Evolutionary conservation across 2,329 filamentous ascomycete species (phyloP), one percentile per base, ranked within the genome.

Genomic region (Pseudogymnoascus sp.): DNA sequence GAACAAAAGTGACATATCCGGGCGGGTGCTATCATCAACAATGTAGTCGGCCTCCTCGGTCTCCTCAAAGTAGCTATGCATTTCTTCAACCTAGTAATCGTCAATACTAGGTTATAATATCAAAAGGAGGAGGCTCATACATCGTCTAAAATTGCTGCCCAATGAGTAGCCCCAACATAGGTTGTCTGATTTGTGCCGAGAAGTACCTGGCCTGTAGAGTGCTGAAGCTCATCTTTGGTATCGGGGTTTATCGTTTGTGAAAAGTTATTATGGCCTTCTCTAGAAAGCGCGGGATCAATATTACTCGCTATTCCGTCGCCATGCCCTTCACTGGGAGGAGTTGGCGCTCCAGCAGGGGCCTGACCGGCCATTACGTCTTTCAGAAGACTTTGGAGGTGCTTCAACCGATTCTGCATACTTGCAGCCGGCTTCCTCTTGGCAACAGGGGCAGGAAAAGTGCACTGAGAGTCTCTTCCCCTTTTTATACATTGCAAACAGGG

Each of bases 91-190:
- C 81, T 85, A 68, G 14, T 10, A n/a, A 34, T 31, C 14, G 26
- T 51, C 31, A 60, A 45, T 5, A 57, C 60, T 26, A 3, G 7
- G 34, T 5, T 21, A 21, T 34, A 16, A 37, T 12, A 14, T 3
- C 10, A 31, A 26, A 16, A n/a, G 18, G 42, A 45, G 12, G 31
- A 31, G 26, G 36, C 45, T 73, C 79, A 77, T 68, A 85, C 83
- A 75, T 86, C 81, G 69, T 85, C 81, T 10, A 86, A 72, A 72
- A 86, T 84, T 1, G 83, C 83, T 75, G 84, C 80, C 67, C 82
- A 84, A 65, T 86, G 83, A 51, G 83, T 85, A 3, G 82, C 82
- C 1, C 83, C 83, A 4, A 86, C 78, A 67, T 84, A 86, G 4
- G 78, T 82, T 45, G 77, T 78, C 8, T 75, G 76, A 61, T 73